phyloP scores from a whole-genome alignment of 1,284 basidiomycete species.

The Marasmius sp. region DNA sequence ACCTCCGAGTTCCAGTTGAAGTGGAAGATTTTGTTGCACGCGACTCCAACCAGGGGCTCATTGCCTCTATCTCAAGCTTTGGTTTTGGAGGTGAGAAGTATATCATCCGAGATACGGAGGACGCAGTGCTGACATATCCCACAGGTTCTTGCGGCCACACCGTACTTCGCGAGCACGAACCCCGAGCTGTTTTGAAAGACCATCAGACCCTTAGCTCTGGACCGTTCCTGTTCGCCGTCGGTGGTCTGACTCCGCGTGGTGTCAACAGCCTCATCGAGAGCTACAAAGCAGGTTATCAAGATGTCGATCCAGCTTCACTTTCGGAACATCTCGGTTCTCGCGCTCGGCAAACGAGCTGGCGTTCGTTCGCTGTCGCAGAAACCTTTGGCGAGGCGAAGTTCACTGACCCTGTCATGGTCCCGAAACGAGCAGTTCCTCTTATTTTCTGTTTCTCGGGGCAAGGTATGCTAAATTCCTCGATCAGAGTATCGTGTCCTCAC shows the following conservation, averaged over 20 bases:
- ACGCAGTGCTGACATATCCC: background rate
- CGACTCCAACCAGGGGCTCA: constrained; percentile 13
- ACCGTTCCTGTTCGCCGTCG: constrained; percentile 1
- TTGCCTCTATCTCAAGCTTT: constrained; percentile 19
- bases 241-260: background rate
- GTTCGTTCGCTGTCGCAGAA: background rate
- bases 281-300: background rate
- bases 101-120: background rate
- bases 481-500: too few species aligned
- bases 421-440: constrained; percentile 1
- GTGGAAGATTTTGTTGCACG: constrained; percentile 14
- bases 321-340: constrained; percentile 1
- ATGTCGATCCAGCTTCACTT: background rate
- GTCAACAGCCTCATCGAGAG: background rate
- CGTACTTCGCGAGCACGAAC: constrained; percentile 1
- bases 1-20: constrained; percentile 16
- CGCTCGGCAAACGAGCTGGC: constrained; percentile 1
- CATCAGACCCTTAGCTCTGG: background rate
- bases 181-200: background rate
- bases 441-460: constrained; percentile 1
- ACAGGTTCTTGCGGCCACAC: constrained; percentile 14
- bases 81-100: constrained; percentile 17
- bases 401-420: background rate
- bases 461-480: background rate
- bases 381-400: background rate